Evolutionary conservation across 495 filamentous ascomycete genomes (phyloP).

Genomic region (Cladorrhinum samala): DNA sequence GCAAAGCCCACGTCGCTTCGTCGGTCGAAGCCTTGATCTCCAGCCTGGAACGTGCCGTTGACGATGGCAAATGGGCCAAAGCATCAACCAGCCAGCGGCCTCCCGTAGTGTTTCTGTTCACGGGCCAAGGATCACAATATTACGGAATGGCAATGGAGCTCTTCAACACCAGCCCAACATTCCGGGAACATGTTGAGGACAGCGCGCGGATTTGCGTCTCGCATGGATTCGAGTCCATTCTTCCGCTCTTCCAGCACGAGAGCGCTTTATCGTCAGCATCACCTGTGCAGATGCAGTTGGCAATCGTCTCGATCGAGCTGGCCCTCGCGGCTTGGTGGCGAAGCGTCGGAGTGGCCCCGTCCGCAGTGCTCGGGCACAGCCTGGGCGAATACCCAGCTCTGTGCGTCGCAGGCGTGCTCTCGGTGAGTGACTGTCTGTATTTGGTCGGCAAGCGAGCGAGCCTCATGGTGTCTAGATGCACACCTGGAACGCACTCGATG

Average conservation of each 20-base stretch:
- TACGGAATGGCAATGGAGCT: conserved; percentile 60
- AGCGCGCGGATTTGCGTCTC: conserved; percentile 56
- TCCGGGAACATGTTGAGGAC: conserved; percentile 59
- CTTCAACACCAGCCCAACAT: conserved; percentile 47
- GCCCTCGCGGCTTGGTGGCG: conserved; percentile 70
- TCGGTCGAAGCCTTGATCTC: background rate
- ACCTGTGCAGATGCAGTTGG: conserved; percentile 68
- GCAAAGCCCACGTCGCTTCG: conserved; percentile 30
- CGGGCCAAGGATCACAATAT: conserved; percentile 61
- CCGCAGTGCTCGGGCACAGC: conserved; percentile 76
- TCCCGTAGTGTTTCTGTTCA: conserved; percentile 54
- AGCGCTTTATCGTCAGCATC: conserved; percentile 49
- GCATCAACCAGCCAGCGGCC: conserved; percentile 40
- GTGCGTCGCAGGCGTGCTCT: conserved; percentile 68
- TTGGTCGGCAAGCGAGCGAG: conserved; percentile 69
- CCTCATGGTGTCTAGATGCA: conserved; percentile 62
- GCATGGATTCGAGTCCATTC: conserved; percentile 60
- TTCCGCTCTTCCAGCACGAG: conserved; percentile 55
- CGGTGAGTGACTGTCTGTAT: conserved; percentile 67
- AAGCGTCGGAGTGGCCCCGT: conserved; percentile 66
- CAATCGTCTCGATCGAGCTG: conserved; percentile 72
- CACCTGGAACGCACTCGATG: conserved; percentile 62
- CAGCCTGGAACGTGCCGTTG: conserved; percentile 1
- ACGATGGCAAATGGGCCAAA: conserved; percentile 33
- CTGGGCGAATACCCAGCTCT: conserved; percentile 80